Evolutionary conservation across 2,329 filamentous ascomycete genomes (phyloP), one percentile per base, ranked within the genome.

Genomic region (Cladosporium sphaerospermum): DNA sequence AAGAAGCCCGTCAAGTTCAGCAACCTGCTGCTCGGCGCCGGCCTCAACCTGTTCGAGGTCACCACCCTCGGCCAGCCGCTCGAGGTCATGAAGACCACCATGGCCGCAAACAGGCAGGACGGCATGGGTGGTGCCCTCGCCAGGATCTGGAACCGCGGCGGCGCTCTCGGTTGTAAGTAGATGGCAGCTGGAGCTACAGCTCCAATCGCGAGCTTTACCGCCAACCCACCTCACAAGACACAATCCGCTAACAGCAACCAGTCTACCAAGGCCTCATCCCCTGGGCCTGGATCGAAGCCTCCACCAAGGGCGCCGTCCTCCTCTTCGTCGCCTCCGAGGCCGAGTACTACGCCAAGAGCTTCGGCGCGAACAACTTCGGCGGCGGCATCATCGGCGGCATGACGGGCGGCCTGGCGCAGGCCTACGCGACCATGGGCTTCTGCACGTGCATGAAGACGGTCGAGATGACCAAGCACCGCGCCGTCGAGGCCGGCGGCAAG

Each of bases 371-470:
- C 66, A 86, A 95, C 73, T 97, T 99, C 73, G 78, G 87, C 48
- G 83, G 85, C 62, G 93, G 93, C 69, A 97, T 99, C 75, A 70
- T 79, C 32, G 93, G 93, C 67, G 93, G 93, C 73, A 89, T 99
- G 79, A 81, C 84, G 18, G 93, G 93, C 70, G 93, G 93, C 80
- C 84, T 99, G 55, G 93, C 92, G 44, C 93, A 99, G 78, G 93
- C 93, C 56, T 99, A 99, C 73, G 93, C 93, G 61, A 99, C 93
- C 71, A 99, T 99, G 92, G 93, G 93, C 63, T 99, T 99, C 84
- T 99, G 93, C 77, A 99, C 93, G 57, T 99, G 93, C 83, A 99
- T 99, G 93, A 99, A 99, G 85, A 99, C 93, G 59, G 93, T 97
- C 62, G 93, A 99, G 75, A 99, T 99, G 75, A 99, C 93, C 69